Evolutionary conservation across 2,329 filamentous ascomycete genomes (phyloP), one percentile per base, ranked within the genome.

Genomic region (Ilyonectria sp.): DNA sequence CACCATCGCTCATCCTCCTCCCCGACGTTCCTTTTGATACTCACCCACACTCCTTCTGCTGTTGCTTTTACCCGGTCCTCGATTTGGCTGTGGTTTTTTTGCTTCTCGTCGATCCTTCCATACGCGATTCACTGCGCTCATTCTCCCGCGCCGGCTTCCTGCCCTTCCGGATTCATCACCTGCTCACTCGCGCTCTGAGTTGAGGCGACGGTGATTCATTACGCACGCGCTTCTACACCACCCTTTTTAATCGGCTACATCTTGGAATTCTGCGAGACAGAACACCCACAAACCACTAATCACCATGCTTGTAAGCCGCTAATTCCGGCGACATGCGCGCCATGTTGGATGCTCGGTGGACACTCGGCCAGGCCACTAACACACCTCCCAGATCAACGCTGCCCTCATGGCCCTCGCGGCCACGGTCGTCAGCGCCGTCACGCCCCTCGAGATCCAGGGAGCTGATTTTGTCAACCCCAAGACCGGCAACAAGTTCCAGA

Each of bases 401-500:
- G 82, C 83, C 58, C 84, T 89, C 74, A 77, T 87, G 78, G 86
- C 86, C 73, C 79, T 89, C 58, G 83, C 84, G 78, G 87, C 86
- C 67, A 82, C 85, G 69, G 79, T 86, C 46, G 87, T 85, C 57
- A 82, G 83, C 59, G 90, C 90, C 59, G 87, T 92, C 58, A 84
- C 84, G 66, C 80, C 88, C 10, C 85, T 92, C 58, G 83, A 85
- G 67, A 84, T 91, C 68, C 75, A 87, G 65, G 89, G 88, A 71
- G 84, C 83, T 67, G 82, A 89, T 75, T 90, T 92, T 66, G 83
- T 91, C 79, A 89, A 91, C 79, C 82, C 86, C 47, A 80, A 81
- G 65, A 88, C 85, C 23, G 88, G 88, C 67, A 83, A 89, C 75
- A 86, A 86, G 69, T 91, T 92, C 81, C 88, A 92, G 82, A 85